Conservation (phyloP, 805 yeast species). For the Ogataea allantospora region DNA sequence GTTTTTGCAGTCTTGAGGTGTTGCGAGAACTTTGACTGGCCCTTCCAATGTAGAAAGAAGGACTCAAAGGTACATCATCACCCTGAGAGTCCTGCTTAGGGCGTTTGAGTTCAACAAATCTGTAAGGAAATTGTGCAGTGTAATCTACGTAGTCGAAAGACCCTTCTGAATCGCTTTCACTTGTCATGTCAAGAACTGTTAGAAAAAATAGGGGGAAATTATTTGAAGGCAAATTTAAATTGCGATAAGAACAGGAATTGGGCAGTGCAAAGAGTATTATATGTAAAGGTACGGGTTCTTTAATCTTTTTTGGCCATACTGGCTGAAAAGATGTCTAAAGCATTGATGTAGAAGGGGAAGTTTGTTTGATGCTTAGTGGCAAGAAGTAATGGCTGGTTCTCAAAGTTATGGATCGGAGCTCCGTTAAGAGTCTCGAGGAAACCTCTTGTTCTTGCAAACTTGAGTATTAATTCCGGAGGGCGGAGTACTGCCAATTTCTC, state of each 20-base stretch:
- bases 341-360: conserved; percentile 18
- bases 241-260: conserved; percentile 4
- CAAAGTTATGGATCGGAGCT: conserved; percentile 19
- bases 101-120: conserved; percentile 3
- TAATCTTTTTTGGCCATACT: conserved; percentile 4
- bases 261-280: conserved; percentile 9
- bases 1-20: conserved; percentile 7
- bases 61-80: conserved; percentile 2
- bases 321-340: conserved; percentile 11
- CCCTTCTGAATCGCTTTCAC: not conserved
- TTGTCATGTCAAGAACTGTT: not conserved
- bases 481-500: conserved; percentile 13
- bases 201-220: not conserved
- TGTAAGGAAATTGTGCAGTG: conserved; percentile 6
- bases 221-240: conserved; percentile 8
- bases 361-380: conserved; percentile 8
- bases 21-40: conserved; percentile 16
- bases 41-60: conserved; percentile 26
- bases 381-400: conserved; percentile 12
- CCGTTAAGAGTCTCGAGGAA: conserved; percentile 19
- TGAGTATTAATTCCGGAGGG: conserved; percentile 22
- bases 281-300: not conserved
- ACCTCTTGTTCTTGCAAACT: conserved; percentile 16
- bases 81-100: too few species aligned
- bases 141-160: not conserved